Conservation (phyloP, 2,329 filamentous ascomycete species). For the Cordyceps militaris region DNA sequence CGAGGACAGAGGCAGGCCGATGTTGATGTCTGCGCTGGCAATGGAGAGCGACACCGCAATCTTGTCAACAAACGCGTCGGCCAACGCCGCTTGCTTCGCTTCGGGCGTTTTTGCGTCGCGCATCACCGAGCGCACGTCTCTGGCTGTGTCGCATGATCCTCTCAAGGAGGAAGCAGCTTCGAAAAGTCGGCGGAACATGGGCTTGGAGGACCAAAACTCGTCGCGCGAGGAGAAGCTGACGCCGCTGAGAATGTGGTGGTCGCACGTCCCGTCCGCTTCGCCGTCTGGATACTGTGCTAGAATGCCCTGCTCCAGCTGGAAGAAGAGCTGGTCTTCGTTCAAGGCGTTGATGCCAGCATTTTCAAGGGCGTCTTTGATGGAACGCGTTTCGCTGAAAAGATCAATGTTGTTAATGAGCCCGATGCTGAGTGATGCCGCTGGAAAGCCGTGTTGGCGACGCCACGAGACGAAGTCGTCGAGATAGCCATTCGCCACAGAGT, state of each 20-base stretch:
- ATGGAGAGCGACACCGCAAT: neutral
- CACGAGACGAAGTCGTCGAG: neutral
- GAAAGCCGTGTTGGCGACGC: neutral
- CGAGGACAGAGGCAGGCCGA: neutral
- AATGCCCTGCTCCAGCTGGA: slow-evolving; percentile 1
- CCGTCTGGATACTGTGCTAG: slow-evolving; percentile 1
- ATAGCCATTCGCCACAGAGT: neutral
- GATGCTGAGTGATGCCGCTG: neutral
- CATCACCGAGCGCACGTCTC: neutral
- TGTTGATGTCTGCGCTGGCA: neutral
- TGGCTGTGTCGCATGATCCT: neutral
- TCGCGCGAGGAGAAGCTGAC: neutral
- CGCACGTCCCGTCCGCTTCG: neutral
- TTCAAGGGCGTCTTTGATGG: neutral
- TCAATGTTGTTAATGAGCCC: neutral
- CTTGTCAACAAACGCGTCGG: neutral
- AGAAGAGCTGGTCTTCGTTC: neutral
- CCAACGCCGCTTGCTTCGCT: neutral
- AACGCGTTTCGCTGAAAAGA: neutral
- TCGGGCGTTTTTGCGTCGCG: neutral
- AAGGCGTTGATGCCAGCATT: neutral
- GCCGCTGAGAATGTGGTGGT: neutral
- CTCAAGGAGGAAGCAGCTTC: neutral
- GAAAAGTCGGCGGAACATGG: neutral
- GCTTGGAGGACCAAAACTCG: neutral